Evolutionary conservation across 129 eudicot genomes (phyloP), one percentile per base, ranked within the genome.

Genomic region (Rutidosis leptorrhynchoides): DNA sequence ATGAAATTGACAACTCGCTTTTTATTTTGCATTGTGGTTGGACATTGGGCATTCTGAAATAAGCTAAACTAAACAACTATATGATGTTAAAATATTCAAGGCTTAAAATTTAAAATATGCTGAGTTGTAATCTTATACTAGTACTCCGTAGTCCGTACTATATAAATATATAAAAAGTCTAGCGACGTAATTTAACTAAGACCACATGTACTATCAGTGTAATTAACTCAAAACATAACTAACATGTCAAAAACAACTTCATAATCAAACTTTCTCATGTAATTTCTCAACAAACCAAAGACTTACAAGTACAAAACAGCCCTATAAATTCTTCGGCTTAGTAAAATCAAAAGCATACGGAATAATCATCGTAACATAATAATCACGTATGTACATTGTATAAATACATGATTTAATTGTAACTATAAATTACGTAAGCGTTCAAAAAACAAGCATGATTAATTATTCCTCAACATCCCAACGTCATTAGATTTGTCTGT

Each of bases 391-490:
- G 11, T 49, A 19, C 23, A 49, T 5, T 51, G 11, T 30, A 30
- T 29, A 32, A n/a, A 22, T 68, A 70, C 45, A 25, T 75, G 57
- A 67, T 48, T n/a, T 45, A 74, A 49, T 33, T n/a, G 22, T 29
- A 45, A 48, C 68, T 23, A 42, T 46, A 22, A 19, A 59, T 26
- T 20, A 55, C 14, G 62, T 7, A 25, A n/a, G n/a, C 4, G 28
- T 64, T 64, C 43, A 48, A 68, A 53, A 67, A 75, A 54, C 74
- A 75, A 75, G 74, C 79, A 33, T 25, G 26, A 37, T 53, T 10
- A 68, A 75, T 75, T 67, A 75, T 75, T 67, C 74, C 79, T 75
- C 79, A 75, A 67, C 64, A 19, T 68, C 79, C 79, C 79, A 67
- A 75, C 55, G 16, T 64, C 65, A 73, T 64, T 12, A 53, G 6